Evolutionary conservation across 768 basidiomycete genomes (phyloP).

Genomic region (Leccinum variicolor): DNA sequence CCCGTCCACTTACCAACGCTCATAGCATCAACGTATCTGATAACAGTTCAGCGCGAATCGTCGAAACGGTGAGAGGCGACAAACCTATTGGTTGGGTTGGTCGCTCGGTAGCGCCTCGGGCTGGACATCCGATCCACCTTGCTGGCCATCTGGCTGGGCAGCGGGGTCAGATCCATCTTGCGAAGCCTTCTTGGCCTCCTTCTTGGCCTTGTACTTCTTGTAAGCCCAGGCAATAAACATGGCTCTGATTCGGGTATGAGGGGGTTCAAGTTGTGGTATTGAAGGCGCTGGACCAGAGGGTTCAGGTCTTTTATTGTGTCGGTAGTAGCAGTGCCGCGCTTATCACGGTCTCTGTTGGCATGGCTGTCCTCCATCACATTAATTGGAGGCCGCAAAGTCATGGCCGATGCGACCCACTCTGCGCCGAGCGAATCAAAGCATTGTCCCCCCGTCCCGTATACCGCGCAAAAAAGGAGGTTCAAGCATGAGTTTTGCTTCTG

Average conservation of each 20-base stretch:
- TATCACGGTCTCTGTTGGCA: background rate
- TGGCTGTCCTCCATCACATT: background rate
- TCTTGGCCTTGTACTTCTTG: constrained; percentile 27
- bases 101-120: background rate
- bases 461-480: background rate
- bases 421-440: background rate
- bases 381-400: background rate
- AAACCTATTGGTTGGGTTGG: constrained; percentile 9
- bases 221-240: constrained; percentile 16
- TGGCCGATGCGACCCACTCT: background rate
- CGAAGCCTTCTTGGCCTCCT: constrained; percentile 9
- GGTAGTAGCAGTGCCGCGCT: background rate
- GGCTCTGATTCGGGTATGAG: background rate
- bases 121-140: background rate
- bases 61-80: background rate
- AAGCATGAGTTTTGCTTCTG: background rate
- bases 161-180: background rate
- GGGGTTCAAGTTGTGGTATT: background rate
- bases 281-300: background rate
- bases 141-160: background rate
- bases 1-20: constrained; percentile 5
- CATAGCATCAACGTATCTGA: background rate
- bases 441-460: background rate
- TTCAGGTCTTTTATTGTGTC: constrained; percentile 6
- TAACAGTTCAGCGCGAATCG: background rate